Percentiles rank a stretch among this genome's conserved stretches.
These are phyloP conservation scores for Trichoderma sp. DNA, from an alignment of 2,329 filamentous ascomycete species.

Conservation along the genomic window DNA sequence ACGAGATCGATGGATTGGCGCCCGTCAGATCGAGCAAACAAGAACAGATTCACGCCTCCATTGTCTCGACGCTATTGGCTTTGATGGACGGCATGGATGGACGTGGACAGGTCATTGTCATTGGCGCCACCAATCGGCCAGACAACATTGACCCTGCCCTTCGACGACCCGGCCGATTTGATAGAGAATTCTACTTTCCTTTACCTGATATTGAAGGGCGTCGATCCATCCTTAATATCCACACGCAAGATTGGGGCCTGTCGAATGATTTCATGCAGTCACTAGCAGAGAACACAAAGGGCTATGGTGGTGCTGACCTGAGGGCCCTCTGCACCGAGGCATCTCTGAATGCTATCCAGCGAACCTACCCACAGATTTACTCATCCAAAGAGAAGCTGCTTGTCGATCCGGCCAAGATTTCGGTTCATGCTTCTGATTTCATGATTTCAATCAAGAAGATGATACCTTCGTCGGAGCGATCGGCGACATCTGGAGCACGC, in stretches of 20 bases:
- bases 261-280: conserved; percentile 77
- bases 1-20: conserved; percentile 95
- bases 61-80: conserved; percentile 90
- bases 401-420: conserved; percentile 82
- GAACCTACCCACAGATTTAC: conserved; percentile 96
- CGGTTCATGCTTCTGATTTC: conserved; percentile 89
- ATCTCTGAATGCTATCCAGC: conserved; percentile 90
- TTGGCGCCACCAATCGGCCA: conserved; percentile 95
- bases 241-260: conserved; percentile 92
- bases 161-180: conserved; percentile 89
- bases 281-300: conserved; percentile 86
- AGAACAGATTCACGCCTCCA: conserved; percentile 97
- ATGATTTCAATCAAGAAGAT: conserved; percentile 97
- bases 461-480: conserved; percentile 89
- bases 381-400: conserved; percentile 84
- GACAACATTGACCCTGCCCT: conserved; percentile 97
- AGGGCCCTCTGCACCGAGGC: conserved; percentile 94
- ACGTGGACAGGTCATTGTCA: conserved; percentile 96
- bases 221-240: conserved; percentile 87
- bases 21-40: conserved; percentile 97
- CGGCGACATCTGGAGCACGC: conserved; percentile 79
- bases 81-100: conserved; percentile 98
- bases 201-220: conserved; percentile 79
- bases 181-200: conserved; percentile 97
- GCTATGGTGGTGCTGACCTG: conserved; percentile 93